phyloP scores from a whole-genome alignment of 139 green algal species.

The Coelastrella sp. region DNA sequence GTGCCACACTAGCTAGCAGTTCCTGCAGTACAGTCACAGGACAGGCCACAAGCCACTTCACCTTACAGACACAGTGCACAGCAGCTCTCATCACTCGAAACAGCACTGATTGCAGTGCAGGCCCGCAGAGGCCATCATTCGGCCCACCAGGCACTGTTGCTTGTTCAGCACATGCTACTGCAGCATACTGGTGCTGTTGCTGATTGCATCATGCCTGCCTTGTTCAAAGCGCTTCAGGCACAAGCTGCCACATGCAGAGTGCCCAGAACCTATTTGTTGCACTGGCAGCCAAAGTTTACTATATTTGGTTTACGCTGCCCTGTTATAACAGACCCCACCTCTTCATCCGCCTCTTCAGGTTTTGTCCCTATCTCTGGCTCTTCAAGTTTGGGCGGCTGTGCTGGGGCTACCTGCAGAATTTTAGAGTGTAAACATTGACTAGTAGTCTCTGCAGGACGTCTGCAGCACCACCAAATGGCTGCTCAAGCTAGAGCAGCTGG shows the following conservation, averaged over 20 bases:
- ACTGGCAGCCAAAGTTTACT: no score
- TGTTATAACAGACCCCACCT: slow-evolving; percentile 49
- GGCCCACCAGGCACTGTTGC: no score
- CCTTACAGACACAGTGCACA: slow-evolving; percentile 81
- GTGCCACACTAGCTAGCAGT: slow-evolving; percentile 88
- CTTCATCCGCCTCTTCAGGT: slow-evolving; percentile 61
- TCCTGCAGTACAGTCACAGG: slow-evolving; percentile 60
- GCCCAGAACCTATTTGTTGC: no score
- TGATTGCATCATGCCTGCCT: no score
- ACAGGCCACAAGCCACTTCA: not conserved
- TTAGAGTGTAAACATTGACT: not conserved
- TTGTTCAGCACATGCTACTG: no score
- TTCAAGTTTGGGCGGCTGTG: slow-evolving; percentile 73
- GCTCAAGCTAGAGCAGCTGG: not conserved
- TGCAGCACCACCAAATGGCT: not conserved
- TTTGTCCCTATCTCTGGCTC: slow-evolving; percentile 65
- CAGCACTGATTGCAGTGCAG: no score
- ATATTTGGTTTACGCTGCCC: no score
- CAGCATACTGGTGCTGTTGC: no score
- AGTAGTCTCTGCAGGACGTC: not conserved
- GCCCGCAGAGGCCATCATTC: no score
- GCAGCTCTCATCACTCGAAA: slow-evolving; percentile 65
- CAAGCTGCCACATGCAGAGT: no score
- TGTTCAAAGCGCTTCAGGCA: no score
- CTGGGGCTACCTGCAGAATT: slow-evolving; percentile 61